Evolutionary conservation across 163 green algal species (phyloP), one percentile per base, ranked within the genome.

Genomic region (Chlorella variabilis): DNA sequence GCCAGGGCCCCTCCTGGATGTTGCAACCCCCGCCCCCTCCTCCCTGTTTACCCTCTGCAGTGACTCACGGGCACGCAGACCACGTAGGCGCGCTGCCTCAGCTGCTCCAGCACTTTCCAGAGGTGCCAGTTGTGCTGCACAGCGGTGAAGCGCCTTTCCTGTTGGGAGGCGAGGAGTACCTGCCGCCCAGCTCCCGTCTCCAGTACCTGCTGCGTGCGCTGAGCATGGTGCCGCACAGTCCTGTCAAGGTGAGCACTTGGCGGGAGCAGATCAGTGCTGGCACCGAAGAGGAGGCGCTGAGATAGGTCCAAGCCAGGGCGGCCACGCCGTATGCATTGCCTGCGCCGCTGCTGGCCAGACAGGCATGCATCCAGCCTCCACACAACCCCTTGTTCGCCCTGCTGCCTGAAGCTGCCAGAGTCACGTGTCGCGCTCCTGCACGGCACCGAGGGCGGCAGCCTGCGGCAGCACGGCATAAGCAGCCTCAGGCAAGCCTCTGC

Each of bases 41-140:
- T n/a, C n/a, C n/a, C n/a, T n/a, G n/a, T n/a, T n/a, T n/a, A n/a
- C n/a, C 21, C 18, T 5, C 36, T 54, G 65, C 65, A 54, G 65
- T 76, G 11, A 76, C 68, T 4, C 42, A 62, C 68, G 68, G 39
- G 7, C 68, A 76, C 45, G 29, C 31, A 1, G 68, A 76, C 68
- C 68, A 76, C 29, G 31, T n/a, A 17, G 68, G 68, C 7, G 68
- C 42, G 4, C 45, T 76, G 42, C 68, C 68, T 2, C 42, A 42
- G 42, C 68, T 76, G 20, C 42, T 76, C 27, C 5, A 59, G 41
- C 9, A 25, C n/a, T 75, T 45, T 27, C 41, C 41, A 4, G 41
- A 75, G 23, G 18, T 38, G 27, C 25, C 68, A 6, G 41, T 62
- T 2, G n/a, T 75, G 17, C 11, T 25, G 4, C 68, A 75, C 42